Percentiles rank a stretch among this genome's conserved stretches.
Evolutionary conservation across 257 asterid species (phyloP).

Genomic region (Penstemon eatonii): DNA sequence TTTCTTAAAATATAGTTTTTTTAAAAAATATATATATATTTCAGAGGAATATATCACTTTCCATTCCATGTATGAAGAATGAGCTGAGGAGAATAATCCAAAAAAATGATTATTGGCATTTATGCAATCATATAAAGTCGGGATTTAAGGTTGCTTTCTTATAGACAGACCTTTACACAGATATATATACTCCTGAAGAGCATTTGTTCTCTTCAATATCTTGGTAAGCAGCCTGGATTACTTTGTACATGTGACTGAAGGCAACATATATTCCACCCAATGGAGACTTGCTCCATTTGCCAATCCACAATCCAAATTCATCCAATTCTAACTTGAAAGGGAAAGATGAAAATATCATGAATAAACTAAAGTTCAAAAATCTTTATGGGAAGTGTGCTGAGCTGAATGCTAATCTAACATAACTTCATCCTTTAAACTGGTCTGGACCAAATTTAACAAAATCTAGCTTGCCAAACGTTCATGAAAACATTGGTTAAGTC

Average conservation of each 20-base stretch:
- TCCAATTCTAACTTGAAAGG: not conserved
- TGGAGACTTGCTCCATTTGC: slow-evolving; percentile 8
- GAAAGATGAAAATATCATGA: too few species aligned
- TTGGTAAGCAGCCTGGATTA: slow-evolving; percentile 5
- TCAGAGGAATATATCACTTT: slow-evolving; percentile 19
- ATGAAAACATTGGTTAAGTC: too few species aligned
- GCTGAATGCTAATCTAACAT: too few species aligned
- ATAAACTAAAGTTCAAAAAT: too few species aligned
- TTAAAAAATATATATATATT: too few species aligned
- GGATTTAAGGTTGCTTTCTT: slow-evolving; percentile 37
- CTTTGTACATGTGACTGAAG: slow-evolving; percentile 22
- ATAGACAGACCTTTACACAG: slow-evolving; percentile 28
- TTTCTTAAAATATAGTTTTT: not conserved
- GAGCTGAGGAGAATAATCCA: slow-evolving; percentile 36
- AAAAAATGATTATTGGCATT: slow-evolving; percentile 23
- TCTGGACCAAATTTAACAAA: too few species aligned
- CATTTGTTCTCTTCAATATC: slow-evolving; percentile 36
- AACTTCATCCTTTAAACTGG: too few species aligned
- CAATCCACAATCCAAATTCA: not conserved
- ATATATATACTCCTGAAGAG: slow-evolving; percentile 32
- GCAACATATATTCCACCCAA: slow-evolving; percentile 9
- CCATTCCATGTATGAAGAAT: slow-evolving; percentile 4
- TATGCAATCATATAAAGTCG: slow-evolving; percentile 42
- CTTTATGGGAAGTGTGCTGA: too few species aligned
- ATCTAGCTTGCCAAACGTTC: too few species aligned